These are phyloP conservation scores for Ganoderma lingzhi DNA, from an alignment of 1,284 basidiomycete genomes.

Conservation along the genomic window DNA sequence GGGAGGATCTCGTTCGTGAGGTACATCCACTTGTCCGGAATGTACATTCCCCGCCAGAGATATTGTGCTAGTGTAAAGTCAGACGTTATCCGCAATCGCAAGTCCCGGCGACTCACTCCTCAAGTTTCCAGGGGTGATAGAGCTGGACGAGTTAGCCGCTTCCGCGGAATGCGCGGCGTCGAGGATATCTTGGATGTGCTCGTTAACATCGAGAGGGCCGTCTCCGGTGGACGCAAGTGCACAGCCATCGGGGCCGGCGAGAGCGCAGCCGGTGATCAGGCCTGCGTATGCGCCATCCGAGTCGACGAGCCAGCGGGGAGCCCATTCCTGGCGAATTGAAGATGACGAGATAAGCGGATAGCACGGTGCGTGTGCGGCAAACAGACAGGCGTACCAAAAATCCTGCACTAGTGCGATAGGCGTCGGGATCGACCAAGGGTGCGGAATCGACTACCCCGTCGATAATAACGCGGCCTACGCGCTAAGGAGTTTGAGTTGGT, in stretches of 20 bases:
- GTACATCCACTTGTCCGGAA: background rate
- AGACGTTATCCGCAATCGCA: background rate
- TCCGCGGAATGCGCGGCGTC: conserved; percentile 15
- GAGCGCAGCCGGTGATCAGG: conserved; percentile 27
- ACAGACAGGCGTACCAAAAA: background rate
- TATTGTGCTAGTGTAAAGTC: background rate
- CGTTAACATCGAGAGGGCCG: conserved; percentile 22
- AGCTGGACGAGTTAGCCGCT: conserved; percentile 10
- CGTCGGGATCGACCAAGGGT: conserved; percentile 7
- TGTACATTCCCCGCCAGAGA: background rate
- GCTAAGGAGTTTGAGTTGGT: conserved; percentile 8
- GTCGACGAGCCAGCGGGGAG: background rate
- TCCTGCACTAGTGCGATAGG: background rate
- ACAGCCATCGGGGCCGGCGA: conserved; percentile 22
- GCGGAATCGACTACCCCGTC: conserved; percentile 19
- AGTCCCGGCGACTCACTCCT: background rate
- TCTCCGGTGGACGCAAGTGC: conserved; percentile 13
- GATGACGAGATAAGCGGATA: background rate
- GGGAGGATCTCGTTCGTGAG: background rate
- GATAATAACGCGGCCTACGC: conserved; percentile 30
- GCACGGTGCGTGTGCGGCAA: background rate
- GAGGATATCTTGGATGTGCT: conserved; percentile 15
- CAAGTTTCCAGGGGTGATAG: conserved; percentile 18
- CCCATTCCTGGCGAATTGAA: conserved; percentile 19
- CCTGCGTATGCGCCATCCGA: conserved; percentile 24